Evolutionary conservation across 169 alveolate species (phyloP), one percentile per base, ranked within the genome.

Genomic region (Cryptosporidium bovis): DNA sequence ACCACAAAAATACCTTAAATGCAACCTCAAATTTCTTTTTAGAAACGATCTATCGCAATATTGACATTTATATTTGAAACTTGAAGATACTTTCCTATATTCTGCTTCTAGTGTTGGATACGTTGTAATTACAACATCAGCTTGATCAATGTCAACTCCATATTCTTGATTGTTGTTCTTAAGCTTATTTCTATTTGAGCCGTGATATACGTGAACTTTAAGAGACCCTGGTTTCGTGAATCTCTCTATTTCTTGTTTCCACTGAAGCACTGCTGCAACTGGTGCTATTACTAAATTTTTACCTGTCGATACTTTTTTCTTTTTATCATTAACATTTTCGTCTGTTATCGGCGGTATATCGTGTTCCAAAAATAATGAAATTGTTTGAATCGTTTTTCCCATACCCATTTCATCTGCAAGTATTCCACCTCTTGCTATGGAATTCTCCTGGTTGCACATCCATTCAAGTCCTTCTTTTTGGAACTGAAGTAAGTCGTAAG

Each of bases 341-440:
- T 33, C 65, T 60, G 53, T 58, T 20, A 51, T 27, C 4, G 89
- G 58, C 13, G 90, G 83, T 5, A 66, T 56, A 50, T 90, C 90
- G 53, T 92, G 93, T 40, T 83, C 91, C 44, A 93, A 90, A 33
- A 93, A 55, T 56, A 91, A 60, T 20, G 93, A 53, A 12, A 93
- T 87, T 48, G 90, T 82, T 65, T 93, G 96, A 51, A 90, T 93
- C n/a, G 93, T 91, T 84, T 91, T 93, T 3, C 95, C 97, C 95
- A 94, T 91, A 2, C 97, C 97, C 97, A 94, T 94, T 68, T 94
- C 97, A 90, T 94, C 97, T 2, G 97, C 97, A 18, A 94, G 77
- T 31, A 94, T 91, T 1, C 93, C 93, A 50, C 95, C 95, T 71
- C 87, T 91, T 16, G 91, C 77, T 4, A 65, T 77, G n/a, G 93